Evolutionary conservation across 441 rosid genomes (phyloP), one percentile per base, ranked within the genome.

Genomic region (Lagerstroemia fauriei): DNA sequence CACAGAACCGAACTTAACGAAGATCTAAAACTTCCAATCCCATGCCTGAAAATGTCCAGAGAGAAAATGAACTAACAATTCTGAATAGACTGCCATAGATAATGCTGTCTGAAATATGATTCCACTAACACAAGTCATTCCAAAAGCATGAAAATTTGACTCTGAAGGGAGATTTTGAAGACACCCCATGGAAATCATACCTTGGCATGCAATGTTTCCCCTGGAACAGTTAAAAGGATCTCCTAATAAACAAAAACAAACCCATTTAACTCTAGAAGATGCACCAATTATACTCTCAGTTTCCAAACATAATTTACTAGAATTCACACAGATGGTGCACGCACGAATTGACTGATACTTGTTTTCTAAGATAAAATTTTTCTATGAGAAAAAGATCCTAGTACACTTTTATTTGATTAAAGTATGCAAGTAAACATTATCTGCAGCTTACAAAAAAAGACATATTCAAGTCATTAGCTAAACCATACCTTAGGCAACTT

Each of bases 211-310:
- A 96, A 88, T 47, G 98, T 96, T 90, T 95, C 95, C 85, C 99
- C 99, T 74, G 98, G 96, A 83, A 98, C 99, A 17, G 99, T 96
- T 83, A 96, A 91, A 84, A 96, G 97, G 87, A 96, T 96, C 88
- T 98, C 99, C 99, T 95, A 78, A 83, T 80, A 84, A 85, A 75
- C 22, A 79, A 65, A 41, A 34, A 53, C 63, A 75, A 48, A 69
- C 29, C 50, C 25, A 82, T 61, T n/a, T 74, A 41, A 59, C 17
- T 27, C 71, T 65, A 13, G 13, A 12, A n/a, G 38, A 65, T 65
- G 29, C 17, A 38, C 44, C 44, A 6, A 38, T 38, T 38, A 38
- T 38, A 38, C 44, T 38, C 44, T 38, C 44, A 38, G 44, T 38
- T 57, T 51, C 0, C 63, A 22, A 20, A 16, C 22, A 57, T 4